phyloP scores from a whole-genome alignment of 192 early-diverging fungal genomes.

The Oehlia diaphana region DNA sequence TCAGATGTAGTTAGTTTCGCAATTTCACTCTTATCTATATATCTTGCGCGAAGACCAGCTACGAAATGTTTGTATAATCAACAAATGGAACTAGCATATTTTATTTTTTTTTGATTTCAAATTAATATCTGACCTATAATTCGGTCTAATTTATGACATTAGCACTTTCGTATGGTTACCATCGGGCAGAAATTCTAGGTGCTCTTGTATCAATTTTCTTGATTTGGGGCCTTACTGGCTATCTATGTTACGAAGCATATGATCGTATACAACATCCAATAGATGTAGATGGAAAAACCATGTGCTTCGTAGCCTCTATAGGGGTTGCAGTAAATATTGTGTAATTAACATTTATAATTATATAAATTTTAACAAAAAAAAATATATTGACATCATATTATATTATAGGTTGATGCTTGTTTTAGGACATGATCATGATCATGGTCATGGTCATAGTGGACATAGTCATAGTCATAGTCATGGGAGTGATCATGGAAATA shows the following conservation, averaged over 20 bases:
- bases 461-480: conserved; percentile 44
- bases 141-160: not conserved
- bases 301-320: conserved; percentile 67
- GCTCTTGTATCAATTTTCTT: conserved; percentile 73
- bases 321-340: conserved; percentile 79
- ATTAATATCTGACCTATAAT: conserved; percentile 3
- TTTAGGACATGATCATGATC: conserved; percentile 42
- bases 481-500: conserved; percentile 31
- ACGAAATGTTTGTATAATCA: conserved; percentile 50
- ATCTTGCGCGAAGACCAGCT: conserved; percentile 60
- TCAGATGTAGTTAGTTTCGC: conserved; percentile 73
- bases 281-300: conserved; percentile 65
- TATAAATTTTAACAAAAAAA: not conserved
- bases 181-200: conserved; percentile 78
- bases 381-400: conserved; percentile 1
- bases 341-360: conserved; percentile 37
- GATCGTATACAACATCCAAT: conserved; percentile 63
- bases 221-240: conserved; percentile 75
- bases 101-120: not conserved
- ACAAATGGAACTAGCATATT: not conserved
- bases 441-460: conserved; percentile 20
- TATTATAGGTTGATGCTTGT: conserved; percentile 51
- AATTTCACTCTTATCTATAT: conserved; percentile 67
- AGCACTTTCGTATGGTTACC: conserved; percentile 69
- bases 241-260: conserved; percentile 71